Evolutionary conservation across 225 moss, liverwort and hornwort genomes (phyloP), one percentile per base, ranked within the genome.

Genomic region (Physcomitrellopsis africana): DNA sequence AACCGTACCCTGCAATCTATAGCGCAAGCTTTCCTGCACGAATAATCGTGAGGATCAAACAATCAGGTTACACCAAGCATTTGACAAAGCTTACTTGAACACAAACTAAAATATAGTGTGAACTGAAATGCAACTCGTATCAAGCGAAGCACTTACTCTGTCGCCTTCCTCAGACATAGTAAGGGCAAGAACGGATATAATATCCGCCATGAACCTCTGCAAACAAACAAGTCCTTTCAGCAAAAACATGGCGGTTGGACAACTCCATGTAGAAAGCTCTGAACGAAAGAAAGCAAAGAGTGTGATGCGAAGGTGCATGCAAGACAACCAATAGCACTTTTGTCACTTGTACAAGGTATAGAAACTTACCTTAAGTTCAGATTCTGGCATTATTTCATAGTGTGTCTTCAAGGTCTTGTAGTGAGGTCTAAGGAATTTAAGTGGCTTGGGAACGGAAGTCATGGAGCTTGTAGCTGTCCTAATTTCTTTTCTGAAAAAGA

Each of bases 381-480:
- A 62, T 26, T 88, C 92, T 52, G 80, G 54, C 94, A 99, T 99
- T 54, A 79, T 86, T 69, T 92, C 91, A 77, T 93, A 99, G 54
- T 91, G 81, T 64, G 76, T 71, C 78, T 95, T 99, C 76, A 99
- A 82, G 20, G 92, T 93, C 77, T 78, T 80, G 79, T 95, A 99
- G 83, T 95, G 95, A 12, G 97, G 97, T 81, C 97, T 87, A 74
- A 99, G 83, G 60, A 99, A 95, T 80, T 99, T 99, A 55, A 99
- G 87, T 65, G 97, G 97, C 80, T 99, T 99, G 26, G 95, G 97
- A 62, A 99, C 95, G 27, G 97, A 99, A 29, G 97, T 99, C 97
- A 99, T 99, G 24, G 97, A 99, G 78, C 97, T 95, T 56, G 94
- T 99, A 32, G 97, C 93, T 59, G 97, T 99, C 63, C 93, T 89